Evolutionary conservation across 2,329 filamentous ascomycete species (phyloP).

Genomic region (Cladophialophora carrionii): DNA sequence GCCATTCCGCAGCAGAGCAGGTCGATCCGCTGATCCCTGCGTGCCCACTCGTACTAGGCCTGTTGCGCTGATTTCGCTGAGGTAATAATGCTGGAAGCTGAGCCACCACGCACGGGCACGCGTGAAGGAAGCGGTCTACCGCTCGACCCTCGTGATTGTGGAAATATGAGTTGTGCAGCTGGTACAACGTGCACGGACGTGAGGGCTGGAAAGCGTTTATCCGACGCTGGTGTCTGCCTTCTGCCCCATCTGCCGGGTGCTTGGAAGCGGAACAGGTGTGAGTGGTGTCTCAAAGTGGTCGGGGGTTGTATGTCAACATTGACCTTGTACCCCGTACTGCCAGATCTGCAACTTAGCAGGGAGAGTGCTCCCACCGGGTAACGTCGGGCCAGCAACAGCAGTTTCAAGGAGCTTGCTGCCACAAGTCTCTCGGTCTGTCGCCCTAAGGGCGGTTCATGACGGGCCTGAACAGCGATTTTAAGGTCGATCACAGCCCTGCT

Average conservation of each 20-base stretch:
- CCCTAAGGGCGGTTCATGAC: neutral
- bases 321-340: neutral
- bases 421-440: neutral
- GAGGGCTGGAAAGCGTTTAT: slow-evolving; percentile 18
- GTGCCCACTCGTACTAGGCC: neutral
- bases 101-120: too few relatives aligned
- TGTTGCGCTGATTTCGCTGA: slow-evolving; percentile 7
- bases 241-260: neutral
- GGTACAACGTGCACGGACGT: neutral
- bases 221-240: neutral
- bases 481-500: neutral
- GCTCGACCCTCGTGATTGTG: slow-evolving; percentile 4
- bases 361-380: slow-evolving; percentile 7
- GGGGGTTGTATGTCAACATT: neutral
- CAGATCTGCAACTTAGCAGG: neutral
- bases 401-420: neutral
- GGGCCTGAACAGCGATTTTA: neutral
- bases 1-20: neutral
- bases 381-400: slow-evolving; percentile 6
- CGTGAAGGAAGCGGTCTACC: slow-evolving; percentile 1
- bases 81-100: slow-evolving; percentile 9
- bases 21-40: neutral
- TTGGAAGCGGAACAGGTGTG: neutral
- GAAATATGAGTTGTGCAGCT: neutral
- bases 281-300: slow-evolving; percentile 12